Evolutionary conservation across 176 grass and related monocot species (phyloP).

Genomic region (Luzula sylvatica): DNA sequence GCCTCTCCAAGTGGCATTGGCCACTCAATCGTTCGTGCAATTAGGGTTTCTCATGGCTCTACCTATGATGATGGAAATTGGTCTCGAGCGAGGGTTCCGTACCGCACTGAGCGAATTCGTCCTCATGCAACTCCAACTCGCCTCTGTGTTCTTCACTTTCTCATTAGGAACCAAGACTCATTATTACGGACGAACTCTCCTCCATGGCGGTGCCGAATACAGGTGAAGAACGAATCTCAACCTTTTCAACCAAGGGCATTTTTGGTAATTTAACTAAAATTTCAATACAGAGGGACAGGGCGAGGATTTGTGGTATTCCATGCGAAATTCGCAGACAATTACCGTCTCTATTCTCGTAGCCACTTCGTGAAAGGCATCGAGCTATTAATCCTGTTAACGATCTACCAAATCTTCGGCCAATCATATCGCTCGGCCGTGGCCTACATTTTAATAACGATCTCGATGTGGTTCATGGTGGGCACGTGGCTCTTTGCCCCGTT

Average conservation of each 20-base stretch:
- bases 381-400: constrained; percentile 72
- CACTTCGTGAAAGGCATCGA: constrained; percentile 96
- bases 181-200: constrained; percentile 85
- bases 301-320: constrained; percentile 99
- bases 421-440: constrained; percentile 58
- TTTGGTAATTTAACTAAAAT: too few relatives aligned
- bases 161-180: constrained; percentile 92
- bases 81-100: constrained; percentile 92
- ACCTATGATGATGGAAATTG: constrained; percentile 98
- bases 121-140: constrained; percentile 91
- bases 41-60: constrained; percentile 86
- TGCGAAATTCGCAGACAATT: constrained; percentile 89
- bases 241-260: too few relatives aligned
- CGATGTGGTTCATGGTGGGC: constrained; percentile 98
- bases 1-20: constrained; percentile 78
- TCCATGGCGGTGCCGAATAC: constrained; percentile 88
- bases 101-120: constrained; percentile 86
- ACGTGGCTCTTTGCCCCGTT: constrained; percentile 98
- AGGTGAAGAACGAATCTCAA: too few relatives aligned
- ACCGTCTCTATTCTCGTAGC: constrained; percentile 74
- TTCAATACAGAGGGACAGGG: constrained; percentile 46
- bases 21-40: constrained; percentile 87
- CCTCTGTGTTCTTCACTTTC: constrained; percentile 95
- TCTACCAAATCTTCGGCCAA: constrained; percentile 88
- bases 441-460: constrained; percentile 84